These are phyloP conservation scores for Thelonectria discophora DNA, from an alignment of 2,329 filamentous ascomycete genomes.

Conservation along the genomic window DNA sequence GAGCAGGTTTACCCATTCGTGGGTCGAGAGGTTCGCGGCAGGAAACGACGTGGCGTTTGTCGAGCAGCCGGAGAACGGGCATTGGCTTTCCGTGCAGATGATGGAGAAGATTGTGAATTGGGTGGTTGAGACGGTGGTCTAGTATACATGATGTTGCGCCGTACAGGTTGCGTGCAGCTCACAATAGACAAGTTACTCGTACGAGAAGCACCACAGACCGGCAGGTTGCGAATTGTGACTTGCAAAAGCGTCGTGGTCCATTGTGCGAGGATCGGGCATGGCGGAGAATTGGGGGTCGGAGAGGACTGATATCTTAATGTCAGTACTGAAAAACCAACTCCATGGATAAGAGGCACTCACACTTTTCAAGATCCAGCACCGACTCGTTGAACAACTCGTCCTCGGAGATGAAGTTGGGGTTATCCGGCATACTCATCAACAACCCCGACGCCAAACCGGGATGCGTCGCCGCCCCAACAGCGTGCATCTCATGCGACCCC, in stretches of 20 bases:
- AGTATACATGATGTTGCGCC: background rate
- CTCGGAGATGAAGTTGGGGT: background rate
- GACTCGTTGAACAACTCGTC: constrained; percentile 1
- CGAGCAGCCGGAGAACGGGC: background rate
- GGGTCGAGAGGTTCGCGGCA: constrained; percentile 1
- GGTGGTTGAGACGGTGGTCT: constrained; percentile 3
- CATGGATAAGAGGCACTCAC: background rate
- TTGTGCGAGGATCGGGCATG: background rate
- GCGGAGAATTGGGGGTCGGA: background rate
- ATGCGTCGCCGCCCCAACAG: background rate
- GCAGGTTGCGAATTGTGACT: background rate
- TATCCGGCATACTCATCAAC: background rate
- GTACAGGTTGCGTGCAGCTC: too few relatives aligned
- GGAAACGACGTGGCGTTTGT: constrained; percentile 1
- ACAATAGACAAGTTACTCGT: background rate
- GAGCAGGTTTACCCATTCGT: background rate
- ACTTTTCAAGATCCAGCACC: constrained; percentile 2
- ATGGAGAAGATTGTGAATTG: constrained; percentile 2
- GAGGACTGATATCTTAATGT: background rate
- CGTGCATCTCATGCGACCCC: background rate
- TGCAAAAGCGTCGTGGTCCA: background rate
- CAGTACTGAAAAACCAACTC: background rate
- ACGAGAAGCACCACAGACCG: background rate
- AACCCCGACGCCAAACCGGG: background rate
- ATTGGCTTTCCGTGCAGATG: background rate